Evolutionary conservation across 805 yeast species (phyloP).

Genomic region (Wickerhamiella sorbophila): DNA sequence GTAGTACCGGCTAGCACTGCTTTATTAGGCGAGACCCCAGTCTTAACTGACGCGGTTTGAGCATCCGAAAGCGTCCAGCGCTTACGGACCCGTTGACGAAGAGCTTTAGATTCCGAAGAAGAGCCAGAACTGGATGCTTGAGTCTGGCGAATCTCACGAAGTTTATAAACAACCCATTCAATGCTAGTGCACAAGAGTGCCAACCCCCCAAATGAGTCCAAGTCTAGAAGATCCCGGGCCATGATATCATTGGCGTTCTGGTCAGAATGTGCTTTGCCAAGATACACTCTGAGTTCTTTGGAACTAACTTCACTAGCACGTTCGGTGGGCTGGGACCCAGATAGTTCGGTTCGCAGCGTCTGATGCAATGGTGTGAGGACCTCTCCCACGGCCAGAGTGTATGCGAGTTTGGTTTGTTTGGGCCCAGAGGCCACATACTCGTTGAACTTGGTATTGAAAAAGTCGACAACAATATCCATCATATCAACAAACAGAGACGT

Average conservation of each 20-base stretch:
- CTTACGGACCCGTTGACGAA: constrained; percentile 13
- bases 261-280: constrained; percentile 12
- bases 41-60: not conserved
- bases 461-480: constrained; percentile 13
- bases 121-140: not conserved
- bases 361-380: not conserved
- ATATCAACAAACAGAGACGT: constrained; percentile 25
- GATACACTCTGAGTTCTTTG: constrained; percentile 16
- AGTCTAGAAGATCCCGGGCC: constrained; percentile 42
- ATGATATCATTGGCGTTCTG: constrained; percentile 18
- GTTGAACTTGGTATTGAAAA: constrained; percentile 9
- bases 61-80: constrained; percentile 24
- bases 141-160: constrained; percentile 33
- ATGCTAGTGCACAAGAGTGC: constrained; percentile 41
- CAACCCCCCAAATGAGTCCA: constrained; percentile 36
- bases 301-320: not conserved
- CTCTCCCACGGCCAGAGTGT: not conserved
- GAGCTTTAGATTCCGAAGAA: not conserved
- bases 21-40: not conserved
- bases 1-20: constrained; percentile 13
- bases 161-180: constrained; percentile 45
- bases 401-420: not conserved
- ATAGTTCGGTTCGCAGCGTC: not conserved
- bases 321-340: not conserved
- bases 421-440: constrained; percentile 4